Base-by-base conservation (phyloP, 352 stramenopile species). In the Pythium volutum region DNA sequence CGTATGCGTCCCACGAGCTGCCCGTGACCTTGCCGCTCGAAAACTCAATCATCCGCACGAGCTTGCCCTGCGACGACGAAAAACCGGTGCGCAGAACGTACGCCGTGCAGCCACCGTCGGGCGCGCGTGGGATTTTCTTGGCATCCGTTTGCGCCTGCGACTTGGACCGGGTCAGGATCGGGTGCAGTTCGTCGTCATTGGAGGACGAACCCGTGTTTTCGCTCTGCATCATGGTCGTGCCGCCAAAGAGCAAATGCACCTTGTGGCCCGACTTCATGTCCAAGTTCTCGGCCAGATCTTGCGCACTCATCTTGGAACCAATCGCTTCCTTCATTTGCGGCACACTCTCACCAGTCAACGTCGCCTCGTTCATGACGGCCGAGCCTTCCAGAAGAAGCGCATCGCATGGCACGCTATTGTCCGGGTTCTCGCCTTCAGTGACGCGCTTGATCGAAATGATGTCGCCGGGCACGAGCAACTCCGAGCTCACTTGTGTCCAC, bases 1-100 rank as follows among this genome's bases (percentile, higher is more conserved):
- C 75, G 62, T 97, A 98, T 1, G 97, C 97, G 70, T 99, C 98
- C 69, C 74, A 95, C 42, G 93, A 96, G 62, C 97, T 97, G 25
- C 95, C 93, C 11, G 87, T 96, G 8, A 98, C 93, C 55, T 98
- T 98, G 71, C 98, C 95, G 64, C 97, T 98, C 15, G 94, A 97
- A 67, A 98, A 99, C 34, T 98, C 87, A 63, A 99, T 99, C 67
- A 97, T 99, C 27, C 97, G 95, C 60, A 99, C 89, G n/a, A 99
- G 75, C 48, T 96, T 94, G 48, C 98, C 98, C 70, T 99, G 97
- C 34, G 93, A 95, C 1, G 97, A 98, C 67, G 97, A 96, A 66
- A 99, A 99, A 6, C 97, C 94, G 6, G 97, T 99, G 49, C 96
- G 86, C 39, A 99, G 69, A 20, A 99, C 96, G 60, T 98, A 97